Conservation (phyloP, 2,329 filamentous ascomycete genomes). For the Leptodontidium sp. region DNA sequence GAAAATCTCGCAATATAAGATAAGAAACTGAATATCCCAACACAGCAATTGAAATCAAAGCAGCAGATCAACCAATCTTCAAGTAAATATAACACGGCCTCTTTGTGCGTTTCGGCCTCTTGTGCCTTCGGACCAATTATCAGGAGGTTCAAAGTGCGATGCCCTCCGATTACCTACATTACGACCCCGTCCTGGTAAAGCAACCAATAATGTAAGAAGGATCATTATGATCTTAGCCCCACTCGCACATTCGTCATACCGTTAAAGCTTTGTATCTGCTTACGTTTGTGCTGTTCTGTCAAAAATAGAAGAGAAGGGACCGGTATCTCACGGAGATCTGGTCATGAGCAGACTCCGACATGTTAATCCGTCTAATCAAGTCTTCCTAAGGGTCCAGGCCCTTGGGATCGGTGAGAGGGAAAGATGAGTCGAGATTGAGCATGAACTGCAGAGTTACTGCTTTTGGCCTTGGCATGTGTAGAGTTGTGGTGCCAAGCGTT, state of each 20-base stretch:
- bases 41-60: not conserved
- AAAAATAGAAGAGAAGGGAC: not conserved
- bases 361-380: not conserved
- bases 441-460: not conserved
- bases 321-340: not conserved
- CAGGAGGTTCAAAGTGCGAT: not conserved
- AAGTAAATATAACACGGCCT: not conserved
- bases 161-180: not conserved
- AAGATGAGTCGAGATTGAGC: not conserved
- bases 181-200: not conserved
- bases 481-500: not conserved
- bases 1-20: not conserved
- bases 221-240: not conserved
- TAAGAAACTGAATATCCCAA: not conserved
- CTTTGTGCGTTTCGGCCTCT: not conserved
- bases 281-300: not conserved
- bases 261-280: not conserved
- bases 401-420: not conserved
- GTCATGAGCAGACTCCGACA: not conserved
- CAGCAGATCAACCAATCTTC: not conserved
- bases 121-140: not conserved
- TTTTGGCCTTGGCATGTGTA: not conserved
- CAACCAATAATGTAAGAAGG: slow-evolving; percentile 1
- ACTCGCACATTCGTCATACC: not conserved
- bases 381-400: not conserved